Percentiles rank a stretch among this genome's conserved stretches.
phyloP scores from a whole-genome alignment of 2,329 filamentous ascomycete genomes.

The Aspergillus sp. region DNA sequence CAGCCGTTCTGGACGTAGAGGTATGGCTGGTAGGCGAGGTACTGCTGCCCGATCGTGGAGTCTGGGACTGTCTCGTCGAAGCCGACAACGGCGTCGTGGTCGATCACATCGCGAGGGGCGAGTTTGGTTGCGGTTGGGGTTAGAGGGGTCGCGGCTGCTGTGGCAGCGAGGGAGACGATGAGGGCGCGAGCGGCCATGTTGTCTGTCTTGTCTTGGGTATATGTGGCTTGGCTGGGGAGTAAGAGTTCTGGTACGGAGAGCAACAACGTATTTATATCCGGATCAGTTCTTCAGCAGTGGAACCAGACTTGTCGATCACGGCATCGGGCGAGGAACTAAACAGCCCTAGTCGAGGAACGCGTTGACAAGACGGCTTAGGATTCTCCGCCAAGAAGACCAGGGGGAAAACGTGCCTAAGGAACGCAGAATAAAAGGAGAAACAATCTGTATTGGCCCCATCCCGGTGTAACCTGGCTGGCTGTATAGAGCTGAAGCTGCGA shows the following conservation, averaged over 20 bases:
- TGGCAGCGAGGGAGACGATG: constrained; percentile 7
- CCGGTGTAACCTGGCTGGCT: not conserved
- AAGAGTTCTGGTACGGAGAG: too few species aligned
- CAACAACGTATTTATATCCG: not conserved
- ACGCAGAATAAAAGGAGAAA: not conserved
- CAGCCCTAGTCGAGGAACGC: not conserved
- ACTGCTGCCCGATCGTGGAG: constrained; percentile 48
- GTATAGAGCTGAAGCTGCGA: not conserved
- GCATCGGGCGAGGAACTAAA: not conserved
- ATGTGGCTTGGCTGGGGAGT: not conserved
- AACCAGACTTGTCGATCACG: not conserved
- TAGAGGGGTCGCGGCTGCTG: constrained; percentile 3
- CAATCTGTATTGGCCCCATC: not conserved
- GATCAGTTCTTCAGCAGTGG: not conserved
- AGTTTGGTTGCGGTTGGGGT: not conserved
- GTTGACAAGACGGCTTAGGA: not conserved
- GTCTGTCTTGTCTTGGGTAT: not conserved
- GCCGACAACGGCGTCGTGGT: constrained; percentile 51
- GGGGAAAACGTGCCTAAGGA: not conserved
- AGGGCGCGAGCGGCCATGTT: constrained; percentile 10
- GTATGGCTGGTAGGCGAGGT: constrained; percentile 57
- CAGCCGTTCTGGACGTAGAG: constrained; percentile 60
- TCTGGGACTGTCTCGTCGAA: constrained; percentile 55
- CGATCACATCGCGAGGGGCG: constrained; percentile 43
- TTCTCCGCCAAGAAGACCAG: not conserved